Conservation (phyloP, 768 basidiomycete genomes). For the Paxillus involutus region DNA sequence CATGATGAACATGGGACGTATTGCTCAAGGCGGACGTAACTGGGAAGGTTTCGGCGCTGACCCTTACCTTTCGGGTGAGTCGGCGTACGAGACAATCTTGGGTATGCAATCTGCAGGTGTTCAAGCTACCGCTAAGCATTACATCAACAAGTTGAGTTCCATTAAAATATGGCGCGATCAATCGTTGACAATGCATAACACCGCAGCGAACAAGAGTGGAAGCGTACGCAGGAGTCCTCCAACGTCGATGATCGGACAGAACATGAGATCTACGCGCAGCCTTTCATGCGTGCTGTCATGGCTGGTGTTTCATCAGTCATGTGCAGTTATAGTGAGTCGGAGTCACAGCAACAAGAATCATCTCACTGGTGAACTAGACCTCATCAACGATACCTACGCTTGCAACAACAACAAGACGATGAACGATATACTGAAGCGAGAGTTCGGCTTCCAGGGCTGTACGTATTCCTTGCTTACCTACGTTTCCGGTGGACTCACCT, state of each 20-base stretch:
- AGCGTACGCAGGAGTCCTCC: slow-evolving; percentile 32
- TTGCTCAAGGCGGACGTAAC: slow-evolving; percentile 80
- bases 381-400: slow-evolving; percentile 59
- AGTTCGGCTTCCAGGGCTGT: slow-evolving; percentile 70
- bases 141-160: slow-evolving; percentile 61
- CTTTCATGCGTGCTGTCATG: slow-evolving; percentile 59
- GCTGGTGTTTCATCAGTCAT: slow-evolving; percentile 67
- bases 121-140: slow-evolving; percentile 86
- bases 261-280: slow-evolving; percentile 59
- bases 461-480: slow-evolving; percentile 1
- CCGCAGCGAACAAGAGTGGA: slow-evolving; percentile 37
- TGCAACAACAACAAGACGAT: slow-evolving; percentile 62
- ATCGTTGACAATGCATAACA: background rate
- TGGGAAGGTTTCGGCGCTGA: slow-evolving; percentile 97
- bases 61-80: slow-evolving; percentile 82
- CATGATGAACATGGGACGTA: slow-evolving; percentile 86
- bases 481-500: background rate
- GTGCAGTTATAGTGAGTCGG: slow-evolving; percentile 57
- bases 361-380: slow-evolving; percentile 35
- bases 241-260: slow-evolving; percentile 43
- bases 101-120: slow-evolving; percentile 83
- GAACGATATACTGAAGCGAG: slow-evolving; percentile 63
- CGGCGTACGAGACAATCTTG: slow-evolving; percentile 72
- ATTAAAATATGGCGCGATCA: background rate
- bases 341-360: background rate